Conservation (phyloP, 2,329 filamentous ascomycete genomes). For the Pestalotiopsis sp. region DNA sequence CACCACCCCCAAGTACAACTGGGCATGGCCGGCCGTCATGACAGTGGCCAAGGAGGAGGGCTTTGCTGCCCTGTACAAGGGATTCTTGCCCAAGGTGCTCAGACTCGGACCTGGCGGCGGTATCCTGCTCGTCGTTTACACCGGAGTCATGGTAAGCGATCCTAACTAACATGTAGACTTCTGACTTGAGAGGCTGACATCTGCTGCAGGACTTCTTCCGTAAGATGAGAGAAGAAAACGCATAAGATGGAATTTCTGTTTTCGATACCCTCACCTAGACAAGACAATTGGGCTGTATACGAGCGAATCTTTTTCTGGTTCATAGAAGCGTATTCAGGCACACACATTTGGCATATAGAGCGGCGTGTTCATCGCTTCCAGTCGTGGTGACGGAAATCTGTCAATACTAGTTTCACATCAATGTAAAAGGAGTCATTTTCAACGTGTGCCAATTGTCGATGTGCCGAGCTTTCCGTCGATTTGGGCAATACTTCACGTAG, state of each 20-base stretch:
- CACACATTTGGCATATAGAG: neutral
- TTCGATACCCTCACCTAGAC: conserved; percentile 10
- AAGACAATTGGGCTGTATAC: neutral
- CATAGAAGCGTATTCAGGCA: neutral
- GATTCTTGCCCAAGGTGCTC: conserved; percentile 93
- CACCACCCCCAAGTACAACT: conserved; percentile 91
- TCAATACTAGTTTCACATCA: neutral
- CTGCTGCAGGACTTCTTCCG: conserved; percentile 25
- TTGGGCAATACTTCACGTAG: neutral
- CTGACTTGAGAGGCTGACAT: neutral
- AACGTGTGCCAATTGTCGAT: neutral
- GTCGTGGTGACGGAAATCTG: neutral
- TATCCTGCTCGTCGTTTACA: conserved; percentile 83
- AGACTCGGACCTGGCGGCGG: conserved; percentile 55
- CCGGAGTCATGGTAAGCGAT: conserved; percentile 65
- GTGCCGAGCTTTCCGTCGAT: neutral
- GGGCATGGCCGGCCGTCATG: conserved; percentile 86
- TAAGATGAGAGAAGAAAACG: conserved; percentile 20
- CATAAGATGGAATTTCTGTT: conserved; percentile 1
- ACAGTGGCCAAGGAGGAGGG: conserved; percentile 94
- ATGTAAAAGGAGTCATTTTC: neutral
- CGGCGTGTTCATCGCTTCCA: neutral
- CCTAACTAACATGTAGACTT: conserved; percentile 3
- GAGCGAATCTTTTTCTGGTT: neutral
- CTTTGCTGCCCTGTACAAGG: conserved; percentile 91